Percentiles rank a stretch among this genome's conserved stretches.
Conservation (phyloP, 192 early-diverging fungal genomes). For the Coemansia erecta region DNA sequence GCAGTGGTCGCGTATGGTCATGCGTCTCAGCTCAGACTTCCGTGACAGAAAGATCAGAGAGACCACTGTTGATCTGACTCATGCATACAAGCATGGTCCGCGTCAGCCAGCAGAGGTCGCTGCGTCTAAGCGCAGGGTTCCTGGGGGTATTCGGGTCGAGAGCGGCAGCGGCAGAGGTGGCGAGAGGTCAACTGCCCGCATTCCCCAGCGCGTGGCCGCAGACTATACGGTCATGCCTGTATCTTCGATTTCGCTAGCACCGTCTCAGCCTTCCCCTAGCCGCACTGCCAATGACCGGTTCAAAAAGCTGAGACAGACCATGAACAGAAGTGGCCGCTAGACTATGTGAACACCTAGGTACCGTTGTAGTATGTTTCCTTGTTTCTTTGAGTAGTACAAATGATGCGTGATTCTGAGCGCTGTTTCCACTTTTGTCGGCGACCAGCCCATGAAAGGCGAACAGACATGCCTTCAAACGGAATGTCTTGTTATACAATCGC, state of each 20-base stretch:
- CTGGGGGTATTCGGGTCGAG: conserved; percentile 26
- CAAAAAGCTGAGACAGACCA: conserved; percentile 38
- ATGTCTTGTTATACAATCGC: not conserved
- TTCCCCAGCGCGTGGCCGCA: conserved; percentile 37
- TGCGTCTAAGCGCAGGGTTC: not conserved
- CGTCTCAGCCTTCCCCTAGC: conserved; percentile 12
- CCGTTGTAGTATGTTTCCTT: not conserved
- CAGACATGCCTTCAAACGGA: not conserved
- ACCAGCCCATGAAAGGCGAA: not conserved
- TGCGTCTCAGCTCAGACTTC: conserved; percentile 75
- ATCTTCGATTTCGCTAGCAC: conserved; percentile 20
- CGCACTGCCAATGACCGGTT: conserved; percentile 26
- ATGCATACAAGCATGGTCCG: conserved; percentile 2
- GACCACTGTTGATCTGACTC: conserved; percentile 16
- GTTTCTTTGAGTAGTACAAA: not conserved
- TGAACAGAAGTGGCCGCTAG: conserved; percentile 26
- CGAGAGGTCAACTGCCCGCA: conserved; percentile 31
- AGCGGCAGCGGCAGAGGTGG: conserved; percentile 26
- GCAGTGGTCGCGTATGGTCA: conserved; percentile 84
- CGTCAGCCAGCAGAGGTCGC: conserved; percentile 4
- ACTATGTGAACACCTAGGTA: not conserved
- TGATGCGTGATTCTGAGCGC: too few relatives aligned
- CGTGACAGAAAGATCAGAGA: conserved; percentile 52
- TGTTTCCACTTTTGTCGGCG: not conserved
- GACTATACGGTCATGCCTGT: conserved; percentile 49